Conservation (phyloP, 2,329 filamentous ascomycete genomes). For the Rutstroemia sp. region DNA sequence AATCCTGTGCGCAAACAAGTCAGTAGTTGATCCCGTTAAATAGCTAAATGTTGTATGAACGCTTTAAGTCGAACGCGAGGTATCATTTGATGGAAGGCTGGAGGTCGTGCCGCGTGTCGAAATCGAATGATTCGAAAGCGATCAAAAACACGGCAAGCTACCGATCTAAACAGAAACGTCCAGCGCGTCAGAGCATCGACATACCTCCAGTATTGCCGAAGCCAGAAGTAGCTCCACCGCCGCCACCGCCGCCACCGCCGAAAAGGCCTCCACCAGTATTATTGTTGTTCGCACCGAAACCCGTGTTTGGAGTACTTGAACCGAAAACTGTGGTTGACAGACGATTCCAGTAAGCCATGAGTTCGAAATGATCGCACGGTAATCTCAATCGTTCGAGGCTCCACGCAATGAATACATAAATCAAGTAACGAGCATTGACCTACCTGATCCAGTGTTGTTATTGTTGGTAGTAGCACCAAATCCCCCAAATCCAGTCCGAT, state of each 20-base stretch:
- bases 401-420: background rate
- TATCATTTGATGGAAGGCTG: background rate
- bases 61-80: background rate
- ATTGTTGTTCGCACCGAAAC: conserved; percentile 34
- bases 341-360: conserved; percentile 29
- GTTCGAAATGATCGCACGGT: conserved; percentile 17
- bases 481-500: conserved; percentile 49
- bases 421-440: conserved; percentile 18
- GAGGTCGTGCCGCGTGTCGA: background rate
- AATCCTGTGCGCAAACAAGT: conserved; percentile 32
- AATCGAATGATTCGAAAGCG: conserved; percentile 6
- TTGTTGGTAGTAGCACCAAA: conserved; percentile 33
- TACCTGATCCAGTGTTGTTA: conserved; percentile 30
- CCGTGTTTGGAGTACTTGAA: conserved; percentile 29
- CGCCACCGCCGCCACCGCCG: conserved; percentile 12
- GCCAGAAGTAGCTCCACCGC: conserved; percentile 24
- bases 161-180: conserved; percentile 17
- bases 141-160: conserved; percentile 8
- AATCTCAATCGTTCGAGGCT: background rate
- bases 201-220: conserved; percentile 34
- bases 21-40: conserved; percentile 12
- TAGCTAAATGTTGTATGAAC: background rate
- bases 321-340: conserved; percentile 35
- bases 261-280: conserved; percentile 34
- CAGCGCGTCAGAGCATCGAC: conserved; percentile 25